Conservation (phyloP, 2,329 filamentous ascomycete genomes). For the Blastomyces percursus region DNA sequence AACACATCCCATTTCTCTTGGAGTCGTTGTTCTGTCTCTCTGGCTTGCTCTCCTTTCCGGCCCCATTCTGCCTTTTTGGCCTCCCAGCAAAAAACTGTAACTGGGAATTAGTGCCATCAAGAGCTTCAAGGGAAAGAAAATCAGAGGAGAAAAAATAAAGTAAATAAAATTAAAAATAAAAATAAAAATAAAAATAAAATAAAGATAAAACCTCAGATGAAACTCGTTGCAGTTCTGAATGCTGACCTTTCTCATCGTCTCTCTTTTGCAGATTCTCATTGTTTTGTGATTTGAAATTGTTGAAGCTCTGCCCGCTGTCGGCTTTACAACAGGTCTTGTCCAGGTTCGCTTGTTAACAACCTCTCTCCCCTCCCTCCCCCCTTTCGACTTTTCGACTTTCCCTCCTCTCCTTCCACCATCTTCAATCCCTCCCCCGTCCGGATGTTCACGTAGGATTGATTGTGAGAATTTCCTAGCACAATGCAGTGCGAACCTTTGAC, state of each 20-base stretch:
- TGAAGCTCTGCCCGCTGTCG: background rate
- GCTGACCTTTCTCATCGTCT: background rate
- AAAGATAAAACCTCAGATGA: background rate
- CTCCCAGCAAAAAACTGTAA: background rate
- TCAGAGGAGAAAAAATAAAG: background rate
- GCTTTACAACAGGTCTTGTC: conserved; percentile 1
- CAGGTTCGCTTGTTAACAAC: conserved; percentile 4
- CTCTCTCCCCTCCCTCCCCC: no score
- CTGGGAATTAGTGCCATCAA: background rate
- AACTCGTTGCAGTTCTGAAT: background rate
- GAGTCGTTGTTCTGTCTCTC: background rate
- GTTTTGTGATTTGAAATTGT: conserved; percentile 3
- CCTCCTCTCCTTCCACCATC: background rate
- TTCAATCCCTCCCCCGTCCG: background rate
- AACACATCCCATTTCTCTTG: background rate
- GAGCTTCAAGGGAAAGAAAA: background rate
- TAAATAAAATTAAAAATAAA: no score
- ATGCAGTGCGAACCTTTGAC: conserved; percentile 2
- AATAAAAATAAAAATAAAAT: no score
- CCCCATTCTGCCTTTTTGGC: background rate
- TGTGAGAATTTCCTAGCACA: conserved; percentile 2
- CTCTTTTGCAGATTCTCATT: background rate
- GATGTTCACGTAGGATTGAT: conserved; percentile 4
- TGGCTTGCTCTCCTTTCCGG: background rate
- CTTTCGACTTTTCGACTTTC: background rate